Base-by-base conservation (phyloP, 352 stramenopile species). In the Peronospora farinosa region DNA sequence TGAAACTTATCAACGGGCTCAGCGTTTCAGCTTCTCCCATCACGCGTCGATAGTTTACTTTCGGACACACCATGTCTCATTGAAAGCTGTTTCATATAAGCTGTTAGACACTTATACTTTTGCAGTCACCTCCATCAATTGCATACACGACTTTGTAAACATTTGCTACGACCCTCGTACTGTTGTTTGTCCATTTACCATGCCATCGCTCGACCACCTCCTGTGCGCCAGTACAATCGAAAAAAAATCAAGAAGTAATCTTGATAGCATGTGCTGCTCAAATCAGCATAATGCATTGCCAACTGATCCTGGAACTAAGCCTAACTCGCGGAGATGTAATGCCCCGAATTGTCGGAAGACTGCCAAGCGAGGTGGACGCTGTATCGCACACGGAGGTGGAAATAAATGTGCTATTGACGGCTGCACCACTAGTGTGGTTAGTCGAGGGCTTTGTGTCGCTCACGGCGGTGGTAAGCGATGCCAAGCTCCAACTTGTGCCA, bases 401-500 rank as follows among this genome's bases (percentile, higher is more conserved):
- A 78, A 75, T 23, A 81, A 78, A 35, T 81, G 70, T 47, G 52
- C 59, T 0, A 53, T 78, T 11, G 64, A 74, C 17, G 67, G 64
- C 1, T 81, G 70, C 43, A 74, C 32, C 9, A 78, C 70, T 2
- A 75, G 61, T 47, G 65, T 75, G 12, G 67, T 81, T 21, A 81
- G 65, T 57, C 58, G 67, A 61, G 73, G 73, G 31, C 67, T 75
- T 3, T 84, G 69, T 47, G 73, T 84, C 0, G 67, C 69, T 33
- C 73, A 81, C 21, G 73, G 73, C 17, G 69, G 73, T 13, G 73
- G 73, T 28, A 84, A 84, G 16, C 62, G 73, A 45, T 69, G 61
- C 40, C 61, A 69, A 33, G 51, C 51, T 15, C 30, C 45, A 5
- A 47, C 16, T 5, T 69, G 51, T 35, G 41, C 57, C 19, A 69